Conservation (phyloP, 1,139 yeast genomes). For the Zygosaccharomyces sapae region DNA sequence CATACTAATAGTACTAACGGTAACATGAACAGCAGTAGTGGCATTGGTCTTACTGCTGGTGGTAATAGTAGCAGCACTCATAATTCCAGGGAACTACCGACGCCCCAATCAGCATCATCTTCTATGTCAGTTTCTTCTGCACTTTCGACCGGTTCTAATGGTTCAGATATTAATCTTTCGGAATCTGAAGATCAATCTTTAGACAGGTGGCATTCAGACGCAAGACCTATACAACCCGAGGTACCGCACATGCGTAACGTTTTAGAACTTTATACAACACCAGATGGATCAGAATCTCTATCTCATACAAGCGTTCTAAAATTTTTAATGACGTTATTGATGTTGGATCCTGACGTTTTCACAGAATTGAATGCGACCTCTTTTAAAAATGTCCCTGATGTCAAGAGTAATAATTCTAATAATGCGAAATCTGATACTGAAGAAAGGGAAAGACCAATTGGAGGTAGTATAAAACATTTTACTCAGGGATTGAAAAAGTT, state of each 20-base stretch:
- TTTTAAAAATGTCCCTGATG: slow-evolving; percentile 27
- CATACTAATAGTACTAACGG: too few species aligned
- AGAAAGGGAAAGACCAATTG: slow-evolving; percentile 18
- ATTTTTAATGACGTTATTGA: slow-evolving; percentile 25
- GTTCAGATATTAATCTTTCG: not conserved
- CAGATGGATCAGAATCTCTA: slow-evolving; percentile 26
- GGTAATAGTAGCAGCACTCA: not conserved
- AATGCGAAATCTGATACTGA: slow-evolving; percentile 3
- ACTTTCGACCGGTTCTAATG: not conserved
- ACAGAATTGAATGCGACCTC: slow-evolving; percentile 26
- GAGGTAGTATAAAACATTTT: slow-evolving; percentile 23
- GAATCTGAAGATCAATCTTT: not conserved
- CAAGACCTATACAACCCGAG: slow-evolving; percentile 11
- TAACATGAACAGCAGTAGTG: not conserved
- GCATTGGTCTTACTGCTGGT: not conserved
- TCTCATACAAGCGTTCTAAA: slow-evolving; percentile 28
- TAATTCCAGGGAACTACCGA: not conserved
- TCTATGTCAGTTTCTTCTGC: slow-evolving; percentile 12
- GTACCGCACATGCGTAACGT: slow-evolving; percentile 23
- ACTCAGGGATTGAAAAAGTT: slow-evolving; percentile 27
- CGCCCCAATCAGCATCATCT: slow-evolving; percentile 13
- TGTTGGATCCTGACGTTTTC: slow-evolving; percentile 29
- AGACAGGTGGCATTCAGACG: slow-evolving; percentile 1
- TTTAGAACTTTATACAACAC: slow-evolving; percentile 23
- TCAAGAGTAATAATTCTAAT: slow-evolving; percentile 4